Evolutionary conservation across 495 filamentous ascomycete genomes (phyloP).

Genomic region (Aspergillus incahuasiensis): DNA sequence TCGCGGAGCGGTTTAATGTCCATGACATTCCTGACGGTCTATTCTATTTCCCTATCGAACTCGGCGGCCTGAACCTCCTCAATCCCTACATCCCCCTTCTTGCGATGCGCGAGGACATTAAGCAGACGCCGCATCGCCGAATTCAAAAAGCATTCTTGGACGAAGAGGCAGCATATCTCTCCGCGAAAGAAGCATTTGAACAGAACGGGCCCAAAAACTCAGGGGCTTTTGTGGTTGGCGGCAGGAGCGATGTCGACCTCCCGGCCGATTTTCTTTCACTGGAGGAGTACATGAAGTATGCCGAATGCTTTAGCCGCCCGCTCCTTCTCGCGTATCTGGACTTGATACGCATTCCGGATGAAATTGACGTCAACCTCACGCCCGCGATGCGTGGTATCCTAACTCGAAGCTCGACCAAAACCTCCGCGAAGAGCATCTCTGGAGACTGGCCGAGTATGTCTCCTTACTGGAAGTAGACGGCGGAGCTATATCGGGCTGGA

Average conservation of each 20-base stretch:
- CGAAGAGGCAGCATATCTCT: constrained; percentile 44
- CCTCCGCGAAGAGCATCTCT: constrained; percentile 19
- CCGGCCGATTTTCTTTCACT: constrained; percentile 46
- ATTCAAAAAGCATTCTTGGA: constrained; percentile 42
- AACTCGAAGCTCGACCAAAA: constrained; percentile 20
- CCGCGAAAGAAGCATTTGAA: constrained; percentile 42
- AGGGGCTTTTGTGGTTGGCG: neutral
- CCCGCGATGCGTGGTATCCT: constrained; percentile 22
- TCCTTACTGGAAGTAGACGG: constrained; percentile 60
- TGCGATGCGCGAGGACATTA: constrained; percentile 50
- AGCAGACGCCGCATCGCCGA: constrained; percentile 36
- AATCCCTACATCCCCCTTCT: constrained; percentile 54
- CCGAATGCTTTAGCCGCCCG: constrained; percentile 40
- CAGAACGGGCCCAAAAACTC: constrained; percentile 17
- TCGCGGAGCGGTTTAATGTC: constrained; percentile 51
- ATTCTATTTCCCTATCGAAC: constrained; percentile 58
- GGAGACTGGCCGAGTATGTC: constrained; percentile 40
- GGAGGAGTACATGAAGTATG: constrained; percentile 48
- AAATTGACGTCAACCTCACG: constrained; percentile 31
- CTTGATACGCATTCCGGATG: constrained; percentile 35
- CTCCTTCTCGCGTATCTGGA: constrained; percentile 33
- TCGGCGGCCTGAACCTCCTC: constrained; percentile 53
- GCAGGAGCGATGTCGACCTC: constrained; percentile 13
- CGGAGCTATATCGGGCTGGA: constrained; percentile 53
- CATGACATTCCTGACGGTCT: constrained; percentile 60